Conservation (phyloP, 768 basidiomycete species). For the Leccinum truebloodii region DNA sequence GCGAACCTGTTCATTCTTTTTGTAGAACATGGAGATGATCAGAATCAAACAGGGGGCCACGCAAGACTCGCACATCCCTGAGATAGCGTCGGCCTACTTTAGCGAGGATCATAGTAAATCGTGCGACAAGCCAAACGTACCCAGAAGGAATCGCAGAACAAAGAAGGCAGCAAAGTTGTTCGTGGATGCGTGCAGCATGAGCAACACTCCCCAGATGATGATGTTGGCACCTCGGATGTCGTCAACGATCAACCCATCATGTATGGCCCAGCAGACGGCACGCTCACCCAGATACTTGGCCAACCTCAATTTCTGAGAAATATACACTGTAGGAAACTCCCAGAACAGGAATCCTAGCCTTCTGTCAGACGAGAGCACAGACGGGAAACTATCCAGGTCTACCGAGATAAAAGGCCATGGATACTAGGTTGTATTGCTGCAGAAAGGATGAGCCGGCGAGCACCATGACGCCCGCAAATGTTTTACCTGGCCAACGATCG, state of each 20-base stretch:
- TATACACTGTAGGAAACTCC: constrained; percentile 68
- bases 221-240: constrained; percentile 50
- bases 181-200: constrained; percentile 61
- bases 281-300: constrained; percentile 61
- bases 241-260: not conserved
- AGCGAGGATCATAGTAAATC: not conserved
- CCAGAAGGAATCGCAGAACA: constrained; percentile 58
- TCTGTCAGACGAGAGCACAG: constrained; percentile 4
- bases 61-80: constrained; percentile 69
- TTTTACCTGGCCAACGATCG: constrained; percentile 58
- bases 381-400: not conserved
- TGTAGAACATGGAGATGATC: constrained; percentile 68
- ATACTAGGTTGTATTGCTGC: constrained; percentile 65
- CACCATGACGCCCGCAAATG: not conserved
- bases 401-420: constrained; percentile 66
- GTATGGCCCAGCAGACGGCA: not conserved
- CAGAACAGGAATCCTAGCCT: constrained; percentile 52
- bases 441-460: constrained; percentile 3
- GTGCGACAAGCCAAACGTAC: constrained; percentile 29
- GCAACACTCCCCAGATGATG: constrained; percentile 55
- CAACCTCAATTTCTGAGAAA: constrained; percentile 58
- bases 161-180: constrained; percentile 63
- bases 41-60: constrained; percentile 64
- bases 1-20: constrained; percentile 60
- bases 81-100: not conserved